These are phyloP conservation scores for Symbiodinium natans DNA, from an alignment of 73 alveolate genomes.

Conservation along the genomic window DNA sequence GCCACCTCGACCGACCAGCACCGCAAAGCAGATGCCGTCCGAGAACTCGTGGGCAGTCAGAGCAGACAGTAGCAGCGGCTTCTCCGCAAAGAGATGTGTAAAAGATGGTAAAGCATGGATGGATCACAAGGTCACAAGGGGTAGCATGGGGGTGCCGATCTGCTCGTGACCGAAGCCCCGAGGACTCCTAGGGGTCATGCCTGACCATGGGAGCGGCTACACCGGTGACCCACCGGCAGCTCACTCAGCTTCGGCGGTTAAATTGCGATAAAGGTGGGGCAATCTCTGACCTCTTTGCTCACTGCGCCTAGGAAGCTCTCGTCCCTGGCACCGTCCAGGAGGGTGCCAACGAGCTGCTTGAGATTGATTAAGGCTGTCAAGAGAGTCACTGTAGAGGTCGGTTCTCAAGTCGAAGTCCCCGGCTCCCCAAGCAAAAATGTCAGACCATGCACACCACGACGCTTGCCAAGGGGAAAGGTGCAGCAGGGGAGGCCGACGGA, in stretches of 20 bases:
- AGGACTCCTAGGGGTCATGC: not conserved
- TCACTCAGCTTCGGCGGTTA: not conserved
- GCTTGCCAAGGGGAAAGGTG: not conserved
- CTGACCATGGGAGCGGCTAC: not conserved
- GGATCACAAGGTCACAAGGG: no score
- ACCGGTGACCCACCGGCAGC: not conserved
- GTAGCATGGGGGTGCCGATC: no score
- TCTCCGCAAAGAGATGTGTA: not conserved
- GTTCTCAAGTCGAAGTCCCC: no score
- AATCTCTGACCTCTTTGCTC: no score
- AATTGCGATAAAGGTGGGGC: not conserved
- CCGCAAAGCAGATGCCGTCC: constrained; percentile 10
- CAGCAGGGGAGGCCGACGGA: not conserved
- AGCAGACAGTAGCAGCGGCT: constrained; percentile 15
- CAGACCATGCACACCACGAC: no score
- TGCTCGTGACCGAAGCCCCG: no score
- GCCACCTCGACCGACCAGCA: constrained; percentile 8
- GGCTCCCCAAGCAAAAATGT: no score
- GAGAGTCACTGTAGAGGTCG: no score
- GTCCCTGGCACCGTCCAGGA: constrained; percentile 8
- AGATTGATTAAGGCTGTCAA: no score
- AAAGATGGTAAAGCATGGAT: no score
- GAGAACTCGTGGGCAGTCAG: not conserved
- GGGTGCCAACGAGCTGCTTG: no score
- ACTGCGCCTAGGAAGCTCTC: not conserved